Conservation (phyloP, 441 rosid genomes). For the Bruguiera hainesii region DNA sequence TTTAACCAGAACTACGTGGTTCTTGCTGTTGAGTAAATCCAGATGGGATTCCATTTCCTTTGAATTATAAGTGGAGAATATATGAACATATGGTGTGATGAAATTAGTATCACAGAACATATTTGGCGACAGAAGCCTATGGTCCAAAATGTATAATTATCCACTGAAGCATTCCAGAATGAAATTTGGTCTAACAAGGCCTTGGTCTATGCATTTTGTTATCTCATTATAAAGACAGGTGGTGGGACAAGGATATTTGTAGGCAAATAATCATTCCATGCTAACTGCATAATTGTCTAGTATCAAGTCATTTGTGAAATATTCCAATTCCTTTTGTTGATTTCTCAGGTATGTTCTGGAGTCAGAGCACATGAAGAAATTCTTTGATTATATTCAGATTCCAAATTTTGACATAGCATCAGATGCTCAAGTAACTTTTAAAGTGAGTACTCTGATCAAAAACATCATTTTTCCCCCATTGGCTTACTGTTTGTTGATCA, state of each 20-base stretch:
- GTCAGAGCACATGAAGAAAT: slow-evolving; percentile 52
- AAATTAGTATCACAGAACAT: too few species aligned
- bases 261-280: not conserved
- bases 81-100: too few species aligned
- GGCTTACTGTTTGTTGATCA: not conserved
- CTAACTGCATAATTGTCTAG: not conserved
- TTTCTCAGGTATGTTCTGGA: slow-evolving; percentile 59
- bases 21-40: too few species aligned
- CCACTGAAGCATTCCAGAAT: too few species aligned
- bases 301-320: not conserved
- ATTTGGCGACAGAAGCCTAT: too few species aligned
- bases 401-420: slow-evolving; percentile 78
- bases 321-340: slow-evolving; percentile 2
- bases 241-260: not conserved
- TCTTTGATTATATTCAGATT: slow-evolving; percentile 57
- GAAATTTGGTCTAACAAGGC: too few species aligned
- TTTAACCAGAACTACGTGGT: too few species aligned
- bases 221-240: too few species aligned
- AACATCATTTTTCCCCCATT: not conserved
- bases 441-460: slow-evolving; percentile 25
- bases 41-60: too few species aligned
- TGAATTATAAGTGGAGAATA: too few species aligned
- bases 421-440: slow-evolving; percentile 71
- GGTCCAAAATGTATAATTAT: too few species aligned
- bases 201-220: too few species aligned